phyloP scores from a whole-genome alignment of 1,284 basidiomycete genomes.

The Rhodotorula sp. region DNA sequence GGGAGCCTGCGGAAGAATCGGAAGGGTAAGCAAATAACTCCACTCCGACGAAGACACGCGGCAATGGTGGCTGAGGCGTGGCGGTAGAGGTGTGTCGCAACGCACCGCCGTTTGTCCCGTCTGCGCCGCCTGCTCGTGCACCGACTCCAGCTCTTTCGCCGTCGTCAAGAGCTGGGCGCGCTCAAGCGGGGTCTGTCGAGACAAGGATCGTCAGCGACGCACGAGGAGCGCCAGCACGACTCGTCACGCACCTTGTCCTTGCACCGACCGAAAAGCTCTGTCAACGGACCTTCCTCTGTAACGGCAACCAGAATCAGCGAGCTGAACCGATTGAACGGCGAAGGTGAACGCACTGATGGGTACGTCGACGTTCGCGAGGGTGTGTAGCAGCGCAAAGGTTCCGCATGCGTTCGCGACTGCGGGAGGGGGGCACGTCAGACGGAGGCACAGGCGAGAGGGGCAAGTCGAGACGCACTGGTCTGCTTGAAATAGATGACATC shows the following conservation, averaged over 20 bases:
- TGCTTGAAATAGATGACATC: conserved; percentile 61
- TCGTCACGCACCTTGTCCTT: conserved; percentile 27
- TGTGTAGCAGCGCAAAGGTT: conserved; percentile 80
- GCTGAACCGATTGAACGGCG: neutral
- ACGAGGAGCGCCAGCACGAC: no score
- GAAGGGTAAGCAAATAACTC: no score
- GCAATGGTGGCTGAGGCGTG: neutral
- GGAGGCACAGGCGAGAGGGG: neutral
- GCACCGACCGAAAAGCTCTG: conserved; percentile 25
- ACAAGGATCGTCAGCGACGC: conserved; percentile 1
- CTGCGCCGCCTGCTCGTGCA: conserved; percentile 67
- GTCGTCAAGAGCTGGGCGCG: conserved; percentile 71
- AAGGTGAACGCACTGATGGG: conserved; percentile 18
- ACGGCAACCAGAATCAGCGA: neutral
- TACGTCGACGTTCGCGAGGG: conserved; percentile 64
- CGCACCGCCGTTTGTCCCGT: conserved; percentile 63
- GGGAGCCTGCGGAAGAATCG: conserved; percentile 40
- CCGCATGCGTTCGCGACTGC: conserved; percentile 82
- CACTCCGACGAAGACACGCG: neutral
- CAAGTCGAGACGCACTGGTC: conserved; percentile 43
- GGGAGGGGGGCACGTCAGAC: conserved; percentile 45
- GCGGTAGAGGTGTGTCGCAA: neutral
- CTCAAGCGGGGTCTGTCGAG: conserved; percentile 65
- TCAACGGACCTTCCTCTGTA: conserved; percentile 31
- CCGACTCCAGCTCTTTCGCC: conserved; percentile 66